phyloP scores from a whole-genome alignment of 225 moss, liverwort and hornwort genomes.

The Rhytidiadelphus loreus region DNA sequence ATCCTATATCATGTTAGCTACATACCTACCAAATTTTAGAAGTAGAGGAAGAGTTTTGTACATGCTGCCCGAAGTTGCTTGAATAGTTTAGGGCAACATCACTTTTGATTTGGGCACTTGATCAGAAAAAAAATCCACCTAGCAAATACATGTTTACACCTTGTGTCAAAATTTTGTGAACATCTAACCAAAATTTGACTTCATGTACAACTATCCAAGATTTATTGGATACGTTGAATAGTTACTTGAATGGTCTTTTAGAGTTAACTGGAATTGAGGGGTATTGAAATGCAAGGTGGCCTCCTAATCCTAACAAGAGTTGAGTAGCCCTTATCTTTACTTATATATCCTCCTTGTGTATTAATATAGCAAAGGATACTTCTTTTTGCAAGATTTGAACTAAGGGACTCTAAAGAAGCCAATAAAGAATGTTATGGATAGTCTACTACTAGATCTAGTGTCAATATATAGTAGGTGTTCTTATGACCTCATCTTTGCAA shows the following conservation, averaged over 20 bases:
- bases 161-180: too few species aligned
- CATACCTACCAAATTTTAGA: neutral
- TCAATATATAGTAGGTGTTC: neutral
- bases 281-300: accelerated
- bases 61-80: accelerated
- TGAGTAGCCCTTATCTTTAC: neutral
- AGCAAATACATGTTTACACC: too few species aligned
- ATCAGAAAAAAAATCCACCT: too few species aligned
- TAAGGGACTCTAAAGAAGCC: accelerated
- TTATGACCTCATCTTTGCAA: neutral
- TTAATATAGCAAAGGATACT: neutral
- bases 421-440: neutral
- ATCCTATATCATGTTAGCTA: too few species aligned
- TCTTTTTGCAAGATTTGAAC: neutral
- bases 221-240: neutral
- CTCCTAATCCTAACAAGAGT: accelerated
- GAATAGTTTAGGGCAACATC: too few species aligned
- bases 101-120: too few species aligned
- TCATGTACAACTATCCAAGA: accelerated
- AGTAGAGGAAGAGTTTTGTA: too few species aligned
- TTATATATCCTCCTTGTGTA: accelerated
- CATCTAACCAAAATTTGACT: too few species aligned
- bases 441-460: neutral
- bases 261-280: accelerated
- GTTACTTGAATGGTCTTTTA: neutral